Evolutionary conservation across 176 grass and related monocot species (phyloP).

Genomic region (Carex littledalei): DNA sequence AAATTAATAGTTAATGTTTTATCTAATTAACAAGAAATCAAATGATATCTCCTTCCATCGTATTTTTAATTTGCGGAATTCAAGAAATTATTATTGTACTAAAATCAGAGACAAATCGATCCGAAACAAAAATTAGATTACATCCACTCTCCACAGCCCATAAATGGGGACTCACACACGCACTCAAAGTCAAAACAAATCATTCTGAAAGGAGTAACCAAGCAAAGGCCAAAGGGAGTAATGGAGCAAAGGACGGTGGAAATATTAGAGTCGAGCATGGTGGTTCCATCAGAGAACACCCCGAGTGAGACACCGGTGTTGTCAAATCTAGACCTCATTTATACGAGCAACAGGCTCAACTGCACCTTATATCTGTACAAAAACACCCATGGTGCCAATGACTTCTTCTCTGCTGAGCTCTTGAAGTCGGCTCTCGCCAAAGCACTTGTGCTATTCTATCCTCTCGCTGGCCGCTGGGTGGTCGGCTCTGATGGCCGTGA

Average conservation of each 20-base stretch:
- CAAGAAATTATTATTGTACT: no score
- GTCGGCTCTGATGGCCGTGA: constrained; percentile 5
- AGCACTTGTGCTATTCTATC: constrained; percentile 58
- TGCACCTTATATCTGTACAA: constrained; percentile 61
- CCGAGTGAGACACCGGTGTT: constrained; percentile 43
- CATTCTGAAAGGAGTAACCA: neutral
- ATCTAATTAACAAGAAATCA: no score
- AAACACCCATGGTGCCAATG: neutral
- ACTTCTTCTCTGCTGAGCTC: constrained; percentile 41
- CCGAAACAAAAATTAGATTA: no score
- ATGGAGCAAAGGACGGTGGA: constrained; percentile 17
- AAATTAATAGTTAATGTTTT: no score
- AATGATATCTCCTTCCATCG: no score
- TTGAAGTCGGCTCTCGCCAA: constrained; percentile 42
- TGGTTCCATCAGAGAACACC: constrained; percentile 35
- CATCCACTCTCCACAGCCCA: neutral
- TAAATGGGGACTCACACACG: neutral
- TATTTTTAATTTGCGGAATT: no score
- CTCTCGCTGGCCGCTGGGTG: constrained; percentile 46
- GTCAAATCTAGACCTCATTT: constrained; percentile 53
- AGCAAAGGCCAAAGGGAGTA: neutral
- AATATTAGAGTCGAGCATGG: constrained; percentile 47
- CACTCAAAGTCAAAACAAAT: neutral
- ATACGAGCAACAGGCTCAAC: constrained; percentile 37
- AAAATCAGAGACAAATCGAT: no score